A percentile compares a stretch with the other conserved stretches of the same genome.
These are phyloP conservation scores for Trypanosoma cruzi DNA, from an alignment of 208 protist genomes.

Conservation along the genomic window DNA sequence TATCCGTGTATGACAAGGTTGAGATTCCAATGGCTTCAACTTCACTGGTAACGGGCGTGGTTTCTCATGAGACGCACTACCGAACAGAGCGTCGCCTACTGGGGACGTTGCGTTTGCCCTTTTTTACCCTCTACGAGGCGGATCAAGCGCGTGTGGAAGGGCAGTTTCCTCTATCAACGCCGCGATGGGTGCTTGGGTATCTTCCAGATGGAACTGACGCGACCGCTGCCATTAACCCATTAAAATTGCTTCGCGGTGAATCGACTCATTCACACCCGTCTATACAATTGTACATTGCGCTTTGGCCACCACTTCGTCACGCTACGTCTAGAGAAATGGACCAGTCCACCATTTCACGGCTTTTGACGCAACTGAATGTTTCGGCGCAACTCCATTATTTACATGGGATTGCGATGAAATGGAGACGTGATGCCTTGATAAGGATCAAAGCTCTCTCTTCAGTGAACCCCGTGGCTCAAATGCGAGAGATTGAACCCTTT, in stretches of 20 bases:
- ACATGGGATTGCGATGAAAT: constrained; percentile 64
- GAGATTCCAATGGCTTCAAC: constrained; percentile 60
- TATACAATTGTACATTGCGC: constrained; percentile 80
- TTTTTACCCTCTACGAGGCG: constrained; percentile 76
- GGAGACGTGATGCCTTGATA: constrained; percentile 38
- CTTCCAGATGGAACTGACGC: constrained; percentile 2
- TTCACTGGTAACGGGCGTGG: constrained; percentile 41
- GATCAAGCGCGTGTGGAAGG: constrained; percentile 73
- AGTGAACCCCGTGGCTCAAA: constrained; percentile 58
- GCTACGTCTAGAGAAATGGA: constrained; percentile 36
- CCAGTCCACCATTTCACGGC: constrained; percentile 31
- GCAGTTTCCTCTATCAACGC: constrained; percentile 62
- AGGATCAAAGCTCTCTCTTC: constrained; percentile 47
- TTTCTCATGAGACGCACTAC: constrained; percentile 83
- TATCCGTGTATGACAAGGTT: constrained; percentile 85
- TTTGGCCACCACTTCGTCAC: constrained; percentile 74
- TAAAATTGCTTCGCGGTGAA: not conserved
- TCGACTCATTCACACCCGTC: constrained; percentile 29
- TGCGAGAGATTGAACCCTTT: constrained; percentile 72
- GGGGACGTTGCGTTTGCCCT: constrained; percentile 71
- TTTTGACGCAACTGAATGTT: constrained; percentile 53
- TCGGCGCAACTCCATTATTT: constrained; percentile 58
- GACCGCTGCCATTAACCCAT: not conserved
- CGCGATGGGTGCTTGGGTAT: constrained; percentile 82
- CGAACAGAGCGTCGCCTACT: constrained; percentile 83